Evolutionary conservation across 306 rosid genomes (phyloP), one percentile per base, ranked within the genome.

Genomic region (Casuarina glauca): DNA sequence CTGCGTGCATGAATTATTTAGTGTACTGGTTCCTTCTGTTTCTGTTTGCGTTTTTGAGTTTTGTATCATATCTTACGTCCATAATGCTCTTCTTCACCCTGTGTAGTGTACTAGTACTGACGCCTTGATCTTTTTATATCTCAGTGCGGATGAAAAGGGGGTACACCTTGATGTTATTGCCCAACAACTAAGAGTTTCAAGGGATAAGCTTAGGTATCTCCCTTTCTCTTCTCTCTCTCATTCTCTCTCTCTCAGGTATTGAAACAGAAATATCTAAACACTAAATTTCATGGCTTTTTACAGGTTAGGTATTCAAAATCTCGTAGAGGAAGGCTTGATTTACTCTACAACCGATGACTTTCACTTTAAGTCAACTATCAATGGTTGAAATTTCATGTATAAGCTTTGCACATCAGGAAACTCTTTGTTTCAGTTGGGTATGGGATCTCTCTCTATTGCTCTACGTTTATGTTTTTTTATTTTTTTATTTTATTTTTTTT

Each of bases 131-230:
- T 55, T 81, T 49, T 45, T 61, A 13, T 80, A 69, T 79, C 75
- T 89, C 87, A 95, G 97, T 63, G 55, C 42, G 42, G 84, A 51
- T 81, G 84, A 73, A 2, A 89, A 79, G 78, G 99, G 97, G 11
- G 90, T 88, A 19, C 78, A 80, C 84, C 76, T 72, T 75, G 88
- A 89, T 5, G 68, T 45, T 39, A 88, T 95, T 80, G 86, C 84
- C 70, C 86, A 61, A 54, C 86, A 85, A 26, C 83, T 89, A 79
- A 87, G 89, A 76, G 76, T 95, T 83, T 82, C 93, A 57, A 4
- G 57, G 49, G 88, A 87, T 51, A 88, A 85, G 86, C 81, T 95
- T 87, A 82, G 19, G 97, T 95, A 76, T 84, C 78, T 82, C 81
- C 81, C 70, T 76, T 48, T 74, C 60, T 69, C 76, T 74, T 4